Evolutionary conservation across 768 basidiomycete species (phyloP).

Genomic region (Goffeauzyma gilvescens): DNA sequence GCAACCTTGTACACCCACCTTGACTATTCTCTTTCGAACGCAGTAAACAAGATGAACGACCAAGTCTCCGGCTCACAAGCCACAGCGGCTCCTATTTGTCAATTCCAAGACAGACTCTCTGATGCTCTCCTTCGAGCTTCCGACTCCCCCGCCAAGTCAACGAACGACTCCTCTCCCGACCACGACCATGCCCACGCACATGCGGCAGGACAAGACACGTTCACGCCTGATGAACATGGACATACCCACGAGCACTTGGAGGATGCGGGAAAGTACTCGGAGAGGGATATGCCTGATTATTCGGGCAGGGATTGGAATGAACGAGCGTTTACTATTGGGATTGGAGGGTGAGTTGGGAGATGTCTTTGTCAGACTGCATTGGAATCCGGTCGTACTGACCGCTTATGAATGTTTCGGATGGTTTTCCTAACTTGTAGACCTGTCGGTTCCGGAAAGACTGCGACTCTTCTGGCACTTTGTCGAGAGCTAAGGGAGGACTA

Average conservation of each 20-base stretch:
- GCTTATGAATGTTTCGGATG: background rate
- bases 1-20: too few species aligned
- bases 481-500: slow-evolving; percentile 56
- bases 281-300: slow-evolving; percentile 83
- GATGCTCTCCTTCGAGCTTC: slow-evolving; percentile 16
- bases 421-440: slow-evolving; percentile 36
- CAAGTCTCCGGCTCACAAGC: too few species aligned
- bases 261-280: slow-evolving; percentile 73
- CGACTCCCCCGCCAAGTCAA: too few species aligned
- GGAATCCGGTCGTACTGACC: background rate
- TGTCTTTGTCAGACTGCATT: background rate
- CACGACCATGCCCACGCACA: slow-evolving; percentile 37
- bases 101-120: slow-evolving; percentile 30
- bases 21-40: too few species aligned
- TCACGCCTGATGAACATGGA: slow-evolving; percentile 52
- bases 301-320: slow-evolving; percentile 66
- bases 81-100: slow-evolving; percentile 14
- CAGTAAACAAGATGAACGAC: too few species aligned
- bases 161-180: slow-evolving; percentile 6
- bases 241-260: slow-evolving; percentile 90
- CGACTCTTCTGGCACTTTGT: slow-evolving; percentile 76
- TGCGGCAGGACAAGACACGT: slow-evolving; percentile 21
- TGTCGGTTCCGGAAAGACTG: slow-evolving; percentile 96
- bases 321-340: slow-evolving; percentile 90
- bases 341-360: slow-evolving; percentile 56